Conservation (phyloP, 768 basidiomycete species). For the Kwoniella sp. region DNA sequence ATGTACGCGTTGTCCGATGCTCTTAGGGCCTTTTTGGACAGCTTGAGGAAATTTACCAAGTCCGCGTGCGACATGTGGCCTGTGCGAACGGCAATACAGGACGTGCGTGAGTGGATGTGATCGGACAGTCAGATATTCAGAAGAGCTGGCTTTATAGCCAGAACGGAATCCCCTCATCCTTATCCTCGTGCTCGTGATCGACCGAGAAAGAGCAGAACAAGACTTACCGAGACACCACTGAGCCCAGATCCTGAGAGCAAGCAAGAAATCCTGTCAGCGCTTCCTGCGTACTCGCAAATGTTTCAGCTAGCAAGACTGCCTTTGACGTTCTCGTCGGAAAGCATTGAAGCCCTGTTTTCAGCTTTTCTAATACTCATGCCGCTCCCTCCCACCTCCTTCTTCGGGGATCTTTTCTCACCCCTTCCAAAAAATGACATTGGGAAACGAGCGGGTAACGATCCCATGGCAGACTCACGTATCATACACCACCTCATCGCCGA, state of each 20-base stretch:
- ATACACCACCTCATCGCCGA: slow-evolving; percentile 63
- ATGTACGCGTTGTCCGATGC: slow-evolving; percentile 57
- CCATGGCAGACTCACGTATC: slow-evolving; percentile 63
- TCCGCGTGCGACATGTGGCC: slow-evolving; percentile 74
- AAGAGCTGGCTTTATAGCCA: too few species aligned
- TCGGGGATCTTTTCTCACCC: too few species aligned
- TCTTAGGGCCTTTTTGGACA: slow-evolving; percentile 68
- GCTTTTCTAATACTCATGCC: too few species aligned
- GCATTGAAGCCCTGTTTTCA: too few species aligned
- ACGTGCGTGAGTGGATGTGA: not conserved
- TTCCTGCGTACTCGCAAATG: not conserved
- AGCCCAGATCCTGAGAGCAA: slow-evolving; percentile 68
- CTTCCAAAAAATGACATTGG: too few species aligned
- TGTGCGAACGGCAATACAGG: not conserved
- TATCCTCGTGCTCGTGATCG: too few species aligned
- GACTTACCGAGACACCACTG: slow-evolving; percentile 86
- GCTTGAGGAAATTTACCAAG: slow-evolving; percentile 73
- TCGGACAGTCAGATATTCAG: too few species aligned
- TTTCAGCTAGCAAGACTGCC: too few species aligned
- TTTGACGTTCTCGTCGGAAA: too few species aligned
- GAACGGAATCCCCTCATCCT: too few species aligned
- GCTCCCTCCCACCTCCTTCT: too few species aligned
- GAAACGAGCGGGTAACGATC: not conserved
- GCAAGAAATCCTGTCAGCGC: not conserved
- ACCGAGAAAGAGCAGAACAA: too few species aligned